Conservation (phyloP, 345 rosid species). For the Sapria himalayana region DNA sequence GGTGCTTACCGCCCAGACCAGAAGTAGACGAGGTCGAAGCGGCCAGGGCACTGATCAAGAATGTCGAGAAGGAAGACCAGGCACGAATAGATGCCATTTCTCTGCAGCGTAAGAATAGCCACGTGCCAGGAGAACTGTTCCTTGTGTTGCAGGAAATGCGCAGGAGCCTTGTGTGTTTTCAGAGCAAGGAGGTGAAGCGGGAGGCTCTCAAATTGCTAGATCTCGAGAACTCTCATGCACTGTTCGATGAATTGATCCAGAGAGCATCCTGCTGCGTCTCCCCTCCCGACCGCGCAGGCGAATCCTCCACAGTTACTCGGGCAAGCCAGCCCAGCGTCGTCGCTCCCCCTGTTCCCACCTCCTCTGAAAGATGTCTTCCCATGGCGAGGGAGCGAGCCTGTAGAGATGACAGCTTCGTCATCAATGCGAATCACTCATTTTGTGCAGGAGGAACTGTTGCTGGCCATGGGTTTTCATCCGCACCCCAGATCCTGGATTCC, state of each 20-base stretch:
- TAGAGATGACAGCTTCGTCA: conserved; percentile 58
- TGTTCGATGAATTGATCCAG: conserved; percentile 66
- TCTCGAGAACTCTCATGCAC: conserved; percentile 40
- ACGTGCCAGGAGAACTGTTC: conserved; percentile 65
- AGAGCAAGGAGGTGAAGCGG: conserved; percentile 47
- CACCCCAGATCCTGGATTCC: conserved; percentile 35
- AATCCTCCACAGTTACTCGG: not conserved
- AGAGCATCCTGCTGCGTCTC: conserved; percentile 59
- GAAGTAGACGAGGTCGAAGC: conserved; percentile 67
- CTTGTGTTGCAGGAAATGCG: conserved; percentile 53
- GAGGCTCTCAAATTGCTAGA: conserved; percentile 58
- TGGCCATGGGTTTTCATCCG: conserved; percentile 15
- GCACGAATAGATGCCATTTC: conserved; percentile 39
- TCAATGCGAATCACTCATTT: conserved; percentile 30
- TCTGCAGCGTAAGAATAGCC: conserved; percentile 20
- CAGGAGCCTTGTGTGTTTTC: conserved; percentile 27
- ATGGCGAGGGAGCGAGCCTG: conserved; percentile 23
- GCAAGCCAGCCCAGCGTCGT: conserved; percentile 9
- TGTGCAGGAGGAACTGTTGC: conserved; percentile 21
- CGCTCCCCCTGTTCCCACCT: conserved; percentile 14
- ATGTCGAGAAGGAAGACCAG: conserved; percentile 64
- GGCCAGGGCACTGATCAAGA: conserved; percentile 34
- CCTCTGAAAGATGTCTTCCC: conserved; percentile 13
- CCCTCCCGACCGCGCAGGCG: conserved; percentile 3
- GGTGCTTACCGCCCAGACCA: conserved; percentile 59